These are phyloP conservation scores for Xylariaceae sp. DNA, from an alignment of 2,329 filamentous ascomycete species.

Conservation along the genomic window DNA sequence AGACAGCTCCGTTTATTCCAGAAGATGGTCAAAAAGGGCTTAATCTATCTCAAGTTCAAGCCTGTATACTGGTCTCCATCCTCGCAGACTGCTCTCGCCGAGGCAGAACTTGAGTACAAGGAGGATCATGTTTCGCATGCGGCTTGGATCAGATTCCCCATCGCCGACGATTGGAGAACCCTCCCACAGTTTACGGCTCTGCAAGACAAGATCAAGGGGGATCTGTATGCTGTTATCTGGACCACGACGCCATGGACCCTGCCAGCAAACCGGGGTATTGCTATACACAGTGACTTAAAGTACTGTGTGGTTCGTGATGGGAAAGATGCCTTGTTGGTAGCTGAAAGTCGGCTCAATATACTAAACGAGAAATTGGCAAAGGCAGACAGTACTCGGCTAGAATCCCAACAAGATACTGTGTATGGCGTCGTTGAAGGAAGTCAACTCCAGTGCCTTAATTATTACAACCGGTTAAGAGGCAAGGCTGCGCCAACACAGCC, in stretches of 20 bases:
- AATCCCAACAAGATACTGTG: conserved; percentile 43
- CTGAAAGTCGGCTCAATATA: conserved; percentile 71
- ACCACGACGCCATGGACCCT: conserved; percentile 98
- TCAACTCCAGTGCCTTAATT: conserved; percentile 69
- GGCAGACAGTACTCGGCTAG: conserved; percentile 17
- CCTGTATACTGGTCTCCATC: conserved; percentile 89
- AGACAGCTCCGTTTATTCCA: conserved; percentile 78
- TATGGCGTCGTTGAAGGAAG: conserved; percentile 68
- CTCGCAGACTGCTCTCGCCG: conserved; percentile 78
- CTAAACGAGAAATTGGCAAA: conserved; percentile 57
- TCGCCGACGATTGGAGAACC: conserved; percentile 55
- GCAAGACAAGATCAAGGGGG: conserved; percentile 50
- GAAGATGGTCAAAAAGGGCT: conserved; percentile 72
- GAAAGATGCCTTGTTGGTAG: conserved; percentile 71
- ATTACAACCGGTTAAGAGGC: conserved; percentile 74
- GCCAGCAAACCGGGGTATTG: conserved; percentile 90
- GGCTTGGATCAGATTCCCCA: conserved; percentile 81
- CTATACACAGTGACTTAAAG: conserved; percentile 74
- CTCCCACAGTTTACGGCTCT: conserved; percentile 48
- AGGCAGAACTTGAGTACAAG: conserved; percentile 85
- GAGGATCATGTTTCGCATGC: conserved; percentile 74
- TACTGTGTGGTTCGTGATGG: conserved; percentile 72
- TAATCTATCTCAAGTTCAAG: conserved; percentile 80
- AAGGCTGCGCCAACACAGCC: conserved; percentile 64
- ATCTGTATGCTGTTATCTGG: conserved; percentile 88